Conservation (phyloP, 139 green algal genomes). For the Haematococcus lacustris region DNA sequence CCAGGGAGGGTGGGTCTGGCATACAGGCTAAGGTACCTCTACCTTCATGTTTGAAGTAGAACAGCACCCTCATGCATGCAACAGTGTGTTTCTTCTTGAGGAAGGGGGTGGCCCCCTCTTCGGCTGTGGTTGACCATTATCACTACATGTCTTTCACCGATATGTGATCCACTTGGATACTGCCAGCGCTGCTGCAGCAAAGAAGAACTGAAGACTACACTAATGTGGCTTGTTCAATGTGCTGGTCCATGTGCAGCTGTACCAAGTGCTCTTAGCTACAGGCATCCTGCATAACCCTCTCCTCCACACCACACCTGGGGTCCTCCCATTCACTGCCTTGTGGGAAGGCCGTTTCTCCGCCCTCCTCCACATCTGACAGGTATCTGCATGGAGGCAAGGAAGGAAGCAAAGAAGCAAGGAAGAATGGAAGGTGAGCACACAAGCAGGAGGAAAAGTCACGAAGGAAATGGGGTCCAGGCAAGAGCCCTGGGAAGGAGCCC, state of each 20-base stretch:
- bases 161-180: background rate
- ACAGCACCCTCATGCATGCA: too few relatives aligned
- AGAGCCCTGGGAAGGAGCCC: too few relatives aligned
- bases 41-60: background rate
- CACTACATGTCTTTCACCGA: background rate
- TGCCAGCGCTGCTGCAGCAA: too few relatives aligned
- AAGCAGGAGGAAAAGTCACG: too few relatives aligned
- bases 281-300: background rate
- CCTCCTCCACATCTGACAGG: constrained; percentile 40
- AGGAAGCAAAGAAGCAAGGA: background rate
- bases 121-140: background rate
- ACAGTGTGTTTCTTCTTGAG: too few relatives aligned
- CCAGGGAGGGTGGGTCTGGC: background rate
- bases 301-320: constrained; percentile 3
- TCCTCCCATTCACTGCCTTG: constrained; percentile 31
- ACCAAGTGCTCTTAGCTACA: background rate
- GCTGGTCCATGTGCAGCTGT: background rate
- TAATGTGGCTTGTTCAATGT: too few relatives aligned
- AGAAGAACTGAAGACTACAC: too few relatives aligned
- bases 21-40: background rate
- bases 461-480: too few relatives aligned
- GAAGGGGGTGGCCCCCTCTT: too few relatives aligned
- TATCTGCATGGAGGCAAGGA: background rate
- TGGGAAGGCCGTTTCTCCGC: constrained; percentile 53
- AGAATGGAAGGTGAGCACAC: too few relatives aligned